Base-by-base conservation (phyloP, 805 yeast species). In the Metschnikowia aberdeeniae region DNA sequence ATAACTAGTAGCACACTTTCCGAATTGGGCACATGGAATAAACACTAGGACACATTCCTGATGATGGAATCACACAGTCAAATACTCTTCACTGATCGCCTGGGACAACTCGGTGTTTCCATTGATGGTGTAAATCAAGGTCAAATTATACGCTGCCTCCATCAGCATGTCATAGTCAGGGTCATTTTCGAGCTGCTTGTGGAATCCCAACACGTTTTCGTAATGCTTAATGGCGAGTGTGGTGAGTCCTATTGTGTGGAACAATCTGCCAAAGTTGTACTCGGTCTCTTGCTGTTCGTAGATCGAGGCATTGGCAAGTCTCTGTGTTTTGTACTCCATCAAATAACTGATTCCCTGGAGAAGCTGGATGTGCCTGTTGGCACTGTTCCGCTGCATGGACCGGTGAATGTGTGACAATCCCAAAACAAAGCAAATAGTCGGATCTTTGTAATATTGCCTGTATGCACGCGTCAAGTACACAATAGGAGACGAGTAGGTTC, bases 81-180 rank as follows among this genome's bases (percentile, higher is more conserved):
- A 68, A 62, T 86, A 84, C 58, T 74, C 66, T 42, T 83, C 84
- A 66, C 88, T 81, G 17, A 90, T 61, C 32, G 68, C 64, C 44
- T 78, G 73, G 0, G 96, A 90, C 35, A 83, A 68, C 43, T 66
- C 66, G 10, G 79, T 67, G 58, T 90, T 90, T 4, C 95, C 95
- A 59, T 83, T 83, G 52, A 77, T 70, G 46, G 81, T 81, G 63
- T 88, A 92, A 20, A 92, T 84, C 55, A 84, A 72, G 28, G 82
- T 75, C 54, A 89, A 67, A 58, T 92, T 92, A 59, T 90, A 89
- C 1, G 97, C 97, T 0, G 97, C 86, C 52, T 88, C 96, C 53
- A 69, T 66, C 62, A 76, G 80, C 49, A 90, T 58, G 60, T 84
- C 87, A 40, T 76, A 80, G n/a, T 48, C 59, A 0, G 54, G 44